Conservation (phyloP, 2,329 filamentous ascomycete species). For the Karstenula rhodostoma region DNA sequence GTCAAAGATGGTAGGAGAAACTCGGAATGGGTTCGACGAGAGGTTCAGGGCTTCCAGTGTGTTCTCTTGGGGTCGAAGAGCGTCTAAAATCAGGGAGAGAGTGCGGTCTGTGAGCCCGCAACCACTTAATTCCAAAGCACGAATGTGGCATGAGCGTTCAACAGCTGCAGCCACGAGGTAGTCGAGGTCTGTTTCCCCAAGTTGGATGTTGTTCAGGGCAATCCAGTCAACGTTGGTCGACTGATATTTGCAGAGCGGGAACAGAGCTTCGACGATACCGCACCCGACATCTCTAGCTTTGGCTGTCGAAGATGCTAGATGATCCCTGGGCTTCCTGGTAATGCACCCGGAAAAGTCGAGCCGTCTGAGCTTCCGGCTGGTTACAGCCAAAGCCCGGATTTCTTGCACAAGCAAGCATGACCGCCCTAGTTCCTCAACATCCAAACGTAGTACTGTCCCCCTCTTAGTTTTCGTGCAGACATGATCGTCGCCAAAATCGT, state of each 20-base stretch:
- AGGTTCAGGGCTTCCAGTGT: conserved; percentile 74
- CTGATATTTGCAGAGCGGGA: conserved; percentile 71
- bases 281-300: conserved; percentile 69
- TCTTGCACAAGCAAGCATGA: conserved; percentile 72
- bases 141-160: conserved; percentile 69
- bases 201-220: conserved; percentile 70
- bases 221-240: conserved; percentile 77
- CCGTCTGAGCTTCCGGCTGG: conserved; percentile 68
- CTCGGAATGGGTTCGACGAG: conserved; percentile 70
- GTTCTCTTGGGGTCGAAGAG: conserved; percentile 69
- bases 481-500: conserved; percentile 68
- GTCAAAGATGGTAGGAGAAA: conserved; percentile 71
- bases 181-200: conserved; percentile 76
- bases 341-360: conserved; percentile 72
- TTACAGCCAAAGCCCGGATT: conserved; percentile 71
- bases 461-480: conserved; percentile 66
- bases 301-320: conserved; percentile 49
- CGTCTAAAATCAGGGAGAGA: conserved; percentile 69
- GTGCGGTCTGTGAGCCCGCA: conserved; percentile 67
- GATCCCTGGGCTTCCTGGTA: conserved; percentile 59
- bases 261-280: conserved; percentile 73
- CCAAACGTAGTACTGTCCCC: conserved; percentile 64
- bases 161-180: conserved; percentile 73
- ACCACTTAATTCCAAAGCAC: conserved; percentile 71
- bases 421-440: conserved; percentile 61